Conservation (phyloP, 192 early-diverging fungal species). For the Jimgerdemannia flammicorona region DNA sequence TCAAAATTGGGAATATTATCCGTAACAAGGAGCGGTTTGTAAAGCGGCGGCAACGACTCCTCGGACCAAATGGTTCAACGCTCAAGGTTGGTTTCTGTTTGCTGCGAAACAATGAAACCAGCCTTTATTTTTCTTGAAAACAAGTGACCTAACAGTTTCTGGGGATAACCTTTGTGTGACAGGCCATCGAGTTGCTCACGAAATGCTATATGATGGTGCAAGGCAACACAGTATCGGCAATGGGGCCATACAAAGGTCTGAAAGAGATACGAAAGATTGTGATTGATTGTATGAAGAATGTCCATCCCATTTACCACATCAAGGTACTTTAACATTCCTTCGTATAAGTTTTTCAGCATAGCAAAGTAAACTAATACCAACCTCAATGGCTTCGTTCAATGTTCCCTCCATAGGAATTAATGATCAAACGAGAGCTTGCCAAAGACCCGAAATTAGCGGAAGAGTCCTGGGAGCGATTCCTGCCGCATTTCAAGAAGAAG, state of each 20-base stretch:
- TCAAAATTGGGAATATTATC: slow-evolving; percentile 95
- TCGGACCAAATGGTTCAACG: slow-evolving; percentile 95
- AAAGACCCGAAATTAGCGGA: slow-evolving; percentile 92
- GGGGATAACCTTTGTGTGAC: neutral
- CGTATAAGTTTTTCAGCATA: neutral
- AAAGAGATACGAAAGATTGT: slow-evolving; percentile 88
- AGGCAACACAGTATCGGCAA: slow-evolving; percentile 92
- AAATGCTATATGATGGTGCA: slow-evolving; percentile 97
- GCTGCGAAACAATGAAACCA: too few relatives aligned
- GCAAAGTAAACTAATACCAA: too few relatives aligned
- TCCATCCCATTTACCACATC: slow-evolving; percentile 99
- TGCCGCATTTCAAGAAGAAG: slow-evolving; percentile 95
- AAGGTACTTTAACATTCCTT: slow-evolving; percentile 47
- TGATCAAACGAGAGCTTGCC: slow-evolving; percentile 97
- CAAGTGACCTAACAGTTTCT: neutral
- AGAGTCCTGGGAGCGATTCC: slow-evolving; percentile 96
- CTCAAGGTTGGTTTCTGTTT: slow-evolving; percentile 55
- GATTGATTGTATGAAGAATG: slow-evolving; percentile 96
- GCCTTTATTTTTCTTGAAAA: neutral
- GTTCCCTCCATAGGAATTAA: slow-evolving; percentile 67
- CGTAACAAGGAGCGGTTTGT: slow-evolving; percentile 97
- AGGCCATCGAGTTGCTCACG: slow-evolving; percentile 95
- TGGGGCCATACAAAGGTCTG: slow-evolving; percentile 89
- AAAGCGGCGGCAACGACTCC: slow-evolving; percentile 89
- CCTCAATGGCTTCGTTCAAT: too few relatives aligned